Evolutionary conservation across 2,329 filamentous ascomycete species (phyloP).

Genomic region (Alternaria sp.): DNA sequence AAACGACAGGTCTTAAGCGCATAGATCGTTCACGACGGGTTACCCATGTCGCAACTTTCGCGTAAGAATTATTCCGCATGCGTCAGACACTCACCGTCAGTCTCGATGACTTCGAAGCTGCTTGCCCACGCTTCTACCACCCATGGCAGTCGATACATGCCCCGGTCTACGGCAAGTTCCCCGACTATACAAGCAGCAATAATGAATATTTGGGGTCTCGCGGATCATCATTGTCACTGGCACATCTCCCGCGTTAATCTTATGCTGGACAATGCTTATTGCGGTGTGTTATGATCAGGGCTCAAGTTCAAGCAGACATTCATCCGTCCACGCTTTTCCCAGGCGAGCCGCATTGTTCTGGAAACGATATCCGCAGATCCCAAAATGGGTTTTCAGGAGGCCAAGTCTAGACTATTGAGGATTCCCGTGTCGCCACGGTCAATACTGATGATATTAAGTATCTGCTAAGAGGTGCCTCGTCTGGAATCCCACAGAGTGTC

Average conservation of each 20-base stretch:
- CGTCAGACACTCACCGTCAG: constrained; percentile 6
- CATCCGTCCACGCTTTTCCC: constrained; percentile 2
- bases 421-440: background rate
- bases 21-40: constrained; percentile 15
- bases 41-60: constrained; percentile 23
- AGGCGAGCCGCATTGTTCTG: background rate
- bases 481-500: background rate
- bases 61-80: background rate
- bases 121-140: constrained; percentile 18
- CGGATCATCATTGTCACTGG: constrained; percentile 1
- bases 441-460: background rate
- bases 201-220: background rate
- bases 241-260: constrained; percentile 10
- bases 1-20: background rate
- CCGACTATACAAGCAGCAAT: constrained; percentile 1
- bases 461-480: background rate
- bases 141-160: constrained; percentile 3
- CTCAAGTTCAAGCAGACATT: background rate
- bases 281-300: constrained; percentile 11
- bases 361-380: background rate
- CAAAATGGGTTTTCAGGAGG: background rate
- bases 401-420: background rate
- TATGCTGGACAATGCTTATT: constrained; percentile 1
- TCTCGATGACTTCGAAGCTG: constrained; percentile 13
- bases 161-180: constrained; percentile 7